Percentiles rank a stretch among this genome's conserved stretches.
These are phyloP conservation scores for Entomortierella lignicola DNA, from an alignment of 192 early-diverging fungal species.

Conservation along the genomic window DNA sequence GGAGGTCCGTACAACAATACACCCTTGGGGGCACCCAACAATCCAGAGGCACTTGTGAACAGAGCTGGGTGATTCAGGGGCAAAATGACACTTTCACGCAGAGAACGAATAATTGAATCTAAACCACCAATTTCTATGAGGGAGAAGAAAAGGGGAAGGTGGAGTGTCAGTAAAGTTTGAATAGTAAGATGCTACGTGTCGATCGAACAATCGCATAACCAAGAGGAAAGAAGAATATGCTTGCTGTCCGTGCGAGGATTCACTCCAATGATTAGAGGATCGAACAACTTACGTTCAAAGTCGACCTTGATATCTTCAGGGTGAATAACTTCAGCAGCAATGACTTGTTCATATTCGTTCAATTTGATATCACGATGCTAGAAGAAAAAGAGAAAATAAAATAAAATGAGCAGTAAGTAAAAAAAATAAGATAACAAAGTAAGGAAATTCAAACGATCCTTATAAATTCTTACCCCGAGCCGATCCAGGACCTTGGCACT, in stretches of 20 bases:
- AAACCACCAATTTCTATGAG: conserved; percentile 88
- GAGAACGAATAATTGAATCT: conserved; percentile 89
- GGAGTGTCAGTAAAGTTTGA: conserved; percentile 5
- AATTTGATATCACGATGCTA: conserved; percentile 74
- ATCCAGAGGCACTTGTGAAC: conserved; percentile 84
- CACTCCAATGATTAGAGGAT: neutral
- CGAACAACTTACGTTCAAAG: conserved; percentile 74
- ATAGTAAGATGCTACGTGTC: conserved; percentile 11
- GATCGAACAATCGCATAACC: too few species aligned
- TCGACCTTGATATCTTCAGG: conserved; percentile 89
- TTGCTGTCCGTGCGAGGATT: neutral
- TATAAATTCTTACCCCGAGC: conserved; percentile 77
- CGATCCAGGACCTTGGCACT: conserved; percentile 73
- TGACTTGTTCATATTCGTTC: conserved; percentile 93
- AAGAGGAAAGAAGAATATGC: too few species aligned
- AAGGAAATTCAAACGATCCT: too few species aligned
- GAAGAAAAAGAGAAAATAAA: neutral
- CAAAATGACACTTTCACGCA: conserved; percentile 97
- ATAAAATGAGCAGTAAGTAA: neutral
- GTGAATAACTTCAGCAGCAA: conserved; percentile 93
- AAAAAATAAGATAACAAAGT: neutral
- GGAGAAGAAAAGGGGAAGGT: neutral
- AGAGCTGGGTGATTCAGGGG: conserved; percentile 94
- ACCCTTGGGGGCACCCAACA: conserved; percentile 94
- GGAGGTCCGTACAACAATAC: conserved; percentile 96